Percentiles rank a stretch among this genome's conserved stretches.
Evolutionary conservation across 2,329 filamentous ascomycete genomes (phyloP).

Genomic region (Ascochyta viciae-villosae): DNA sequence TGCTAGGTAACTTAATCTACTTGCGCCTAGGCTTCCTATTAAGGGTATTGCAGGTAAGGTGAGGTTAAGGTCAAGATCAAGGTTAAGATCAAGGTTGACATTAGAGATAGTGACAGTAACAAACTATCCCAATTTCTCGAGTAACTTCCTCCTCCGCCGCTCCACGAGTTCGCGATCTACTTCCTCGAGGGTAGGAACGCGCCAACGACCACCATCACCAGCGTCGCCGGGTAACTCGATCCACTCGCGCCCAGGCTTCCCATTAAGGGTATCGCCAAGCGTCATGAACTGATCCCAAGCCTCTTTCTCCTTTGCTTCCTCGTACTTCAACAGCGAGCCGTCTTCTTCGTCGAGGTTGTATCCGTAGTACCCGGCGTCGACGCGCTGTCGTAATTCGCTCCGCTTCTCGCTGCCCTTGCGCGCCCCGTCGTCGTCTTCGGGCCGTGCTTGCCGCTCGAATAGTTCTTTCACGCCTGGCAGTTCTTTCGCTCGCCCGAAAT

Average conservation of each 20-base stretch:
- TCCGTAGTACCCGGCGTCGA: constrained; percentile 95
- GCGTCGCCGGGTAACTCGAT: constrained; percentile 84
- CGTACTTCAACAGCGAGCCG: constrained; percentile 78
- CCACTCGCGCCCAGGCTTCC: constrained; percentile 62
- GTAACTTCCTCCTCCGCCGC: constrained; percentile 77
- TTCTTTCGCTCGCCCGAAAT: constrained; percentile 86
- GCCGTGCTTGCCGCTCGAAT: constrained; percentile 46
- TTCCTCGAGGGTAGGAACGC: constrained; percentile 83
- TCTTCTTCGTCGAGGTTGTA: constrained; percentile 94
- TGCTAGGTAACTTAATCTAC: constrained; percentile 88
- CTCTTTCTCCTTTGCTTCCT: constrained; percentile 82
- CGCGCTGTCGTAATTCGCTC: constrained; percentile 74
- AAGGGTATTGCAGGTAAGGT: too few relatives aligned
- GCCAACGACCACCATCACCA: constrained; percentile 84
- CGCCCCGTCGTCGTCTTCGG: constrained; percentile 57
- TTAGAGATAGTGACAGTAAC: too few relatives aligned
- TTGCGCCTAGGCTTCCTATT: constrained; percentile 38
- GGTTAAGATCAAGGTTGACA: too few relatives aligned
- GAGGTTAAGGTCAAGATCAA: too few relatives aligned
- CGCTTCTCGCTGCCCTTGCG: constrained; percentile 72
- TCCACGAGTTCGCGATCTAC: constrained; percentile 95
- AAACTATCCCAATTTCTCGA: constrained; percentile 74
- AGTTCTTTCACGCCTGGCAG: constrained; percentile 95
- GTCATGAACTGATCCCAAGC: constrained; percentile 73
- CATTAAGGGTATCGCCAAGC: constrained; percentile 56